Percentiles rank a stretch among this genome's conserved stretches.
Evolutionary conservation across 257 asterid species (phyloP).

Genomic region (Solanum medicagineum): DNA sequence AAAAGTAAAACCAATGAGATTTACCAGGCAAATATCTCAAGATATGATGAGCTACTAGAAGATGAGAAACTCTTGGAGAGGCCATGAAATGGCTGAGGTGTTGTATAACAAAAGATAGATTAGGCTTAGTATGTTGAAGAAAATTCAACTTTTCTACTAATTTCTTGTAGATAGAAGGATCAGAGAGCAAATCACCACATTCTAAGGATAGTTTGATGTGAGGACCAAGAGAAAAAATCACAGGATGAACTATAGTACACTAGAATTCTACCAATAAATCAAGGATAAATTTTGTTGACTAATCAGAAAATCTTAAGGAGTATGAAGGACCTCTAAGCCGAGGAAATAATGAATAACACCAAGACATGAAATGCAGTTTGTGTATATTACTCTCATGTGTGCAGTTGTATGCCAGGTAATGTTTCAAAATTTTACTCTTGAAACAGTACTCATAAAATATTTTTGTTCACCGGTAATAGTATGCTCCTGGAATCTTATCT

Average conservation of each 20-base stretch:
- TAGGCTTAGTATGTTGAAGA: background rate
- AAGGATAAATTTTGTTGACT: background rate
- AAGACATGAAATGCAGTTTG: too few species aligned
- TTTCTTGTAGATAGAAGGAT: too few species aligned
- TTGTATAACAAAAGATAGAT: too few species aligned
- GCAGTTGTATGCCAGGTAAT: slow-evolving; percentile 86
- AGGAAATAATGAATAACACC: background rate
- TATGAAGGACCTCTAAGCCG: too few species aligned
- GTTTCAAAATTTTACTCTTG: background rate
- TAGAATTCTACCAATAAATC: background rate
- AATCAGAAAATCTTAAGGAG: background rate
- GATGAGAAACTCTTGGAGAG: background rate
- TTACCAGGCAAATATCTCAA: too few species aligned
- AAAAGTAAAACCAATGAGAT: too few species aligned
- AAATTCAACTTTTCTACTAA: background rate
- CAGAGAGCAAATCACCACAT: too few species aligned
- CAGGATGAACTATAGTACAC: background rate
- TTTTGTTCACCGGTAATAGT: background rate
- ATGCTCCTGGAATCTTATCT: background rate
- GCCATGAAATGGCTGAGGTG: background rate
- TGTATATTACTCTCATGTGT: slow-evolving; percentile 18
- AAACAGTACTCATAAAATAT: background rate
- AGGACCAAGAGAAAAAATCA: background rate
- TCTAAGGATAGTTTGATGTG: background rate
- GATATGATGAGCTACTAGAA: background rate